Base-by-base conservation (phyloP, 2,329 filamentous ascomycete genomes). In the Capronia epimyces region DNA sequence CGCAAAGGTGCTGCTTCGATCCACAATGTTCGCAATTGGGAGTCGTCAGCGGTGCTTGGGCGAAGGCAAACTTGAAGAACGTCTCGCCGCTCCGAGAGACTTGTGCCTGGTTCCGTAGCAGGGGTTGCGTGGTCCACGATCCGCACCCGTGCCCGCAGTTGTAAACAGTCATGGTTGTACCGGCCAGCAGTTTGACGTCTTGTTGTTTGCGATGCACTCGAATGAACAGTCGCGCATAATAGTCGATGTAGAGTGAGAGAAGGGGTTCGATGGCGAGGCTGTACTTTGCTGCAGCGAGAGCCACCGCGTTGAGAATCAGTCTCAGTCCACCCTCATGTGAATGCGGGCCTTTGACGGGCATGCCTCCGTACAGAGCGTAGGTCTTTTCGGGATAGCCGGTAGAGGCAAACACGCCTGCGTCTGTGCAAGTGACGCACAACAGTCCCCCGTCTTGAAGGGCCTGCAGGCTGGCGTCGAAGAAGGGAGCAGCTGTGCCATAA, bases 301-400 rank as follows among this genome's bases (percentile, higher is more conserved):
- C 86, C 51, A 97, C 80, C 2, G 84, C 81, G 65, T 96, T 82
- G 10, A 98, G 70, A 44, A 98, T 87, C 8, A 98, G 75, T 3
- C 93, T 85, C 46, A 98, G 69, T 1, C 91, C 93, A 25, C 81
- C 89, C 70, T 98, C 93, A 62, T 98, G 93, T 20, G 86, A 91
- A 64, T 89, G 84, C 43, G 80, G 75, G 0, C 89, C 90, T 70
- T 95, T 95, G 53, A 91, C 72, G 0, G 93, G 89, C 13, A 90
- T 74, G 27, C 93, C 93, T 2, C 93, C 93, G 64, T 98, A 98
- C n/a, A 95, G 75, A 1, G 91, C 84, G 67, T 84, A 98, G 2
- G 89, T 82, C 74, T 98, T 98, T 67, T 98, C 93, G 1, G 87
- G 83, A 65, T 97, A 98, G 49, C 90, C 89, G 60, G 88, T 87